Evolutionary conservation across 73 alveolate species (phyloP).

Genomic region (Stentor roeselii): DNA sequence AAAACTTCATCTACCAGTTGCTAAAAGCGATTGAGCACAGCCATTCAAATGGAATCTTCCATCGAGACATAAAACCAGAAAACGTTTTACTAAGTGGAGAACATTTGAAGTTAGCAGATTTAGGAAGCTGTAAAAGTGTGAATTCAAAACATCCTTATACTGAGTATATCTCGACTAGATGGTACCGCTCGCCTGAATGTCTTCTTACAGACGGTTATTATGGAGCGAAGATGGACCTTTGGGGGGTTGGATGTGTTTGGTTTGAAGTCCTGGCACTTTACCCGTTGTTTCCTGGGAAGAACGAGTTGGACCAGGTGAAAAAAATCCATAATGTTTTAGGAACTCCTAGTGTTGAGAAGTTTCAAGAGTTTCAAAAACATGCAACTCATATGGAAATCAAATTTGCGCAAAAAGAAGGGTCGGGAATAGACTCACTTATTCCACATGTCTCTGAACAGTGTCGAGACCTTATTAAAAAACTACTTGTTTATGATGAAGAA

Average conservation of each 20-base stretch:
- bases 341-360: conserved; percentile 72
- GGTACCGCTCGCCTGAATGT: conserved; percentile 93
- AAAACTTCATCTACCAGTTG: conserved; percentile 76
- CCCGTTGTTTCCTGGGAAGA: conserved; percentile 93
- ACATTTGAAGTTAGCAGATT: conserved; percentile 67
- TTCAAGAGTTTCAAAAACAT: conserved; percentile 63
- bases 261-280: conserved; percentile 80
- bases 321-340: conserved; percentile 85
- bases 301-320: conserved; percentile 85
- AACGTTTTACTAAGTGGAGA: conserved; percentile 36
- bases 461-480: conserved; percentile 42
- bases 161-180: conserved; percentile 62
- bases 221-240: conserved; percentile 90
- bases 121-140: conserved; percentile 70
- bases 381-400: conserved; percentile 67
- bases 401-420: conserved; percentile 62
- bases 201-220: conserved; percentile 91
- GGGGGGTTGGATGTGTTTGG: conserved; percentile 96
- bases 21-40: conserved; percentile 80
- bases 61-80: conserved; percentile 76
- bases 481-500: conserved; percentile 43
- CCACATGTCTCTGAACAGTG: conserved; percentile 56
- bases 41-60: conserved; percentile 82
- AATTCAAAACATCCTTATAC: conserved; percentile 77
- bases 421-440: conserved; percentile 56